These are phyloP conservation scores for Geranium rotundifolium DNA, from an alignment of 345 rosid species.

Conservation along the genomic window DNA sequence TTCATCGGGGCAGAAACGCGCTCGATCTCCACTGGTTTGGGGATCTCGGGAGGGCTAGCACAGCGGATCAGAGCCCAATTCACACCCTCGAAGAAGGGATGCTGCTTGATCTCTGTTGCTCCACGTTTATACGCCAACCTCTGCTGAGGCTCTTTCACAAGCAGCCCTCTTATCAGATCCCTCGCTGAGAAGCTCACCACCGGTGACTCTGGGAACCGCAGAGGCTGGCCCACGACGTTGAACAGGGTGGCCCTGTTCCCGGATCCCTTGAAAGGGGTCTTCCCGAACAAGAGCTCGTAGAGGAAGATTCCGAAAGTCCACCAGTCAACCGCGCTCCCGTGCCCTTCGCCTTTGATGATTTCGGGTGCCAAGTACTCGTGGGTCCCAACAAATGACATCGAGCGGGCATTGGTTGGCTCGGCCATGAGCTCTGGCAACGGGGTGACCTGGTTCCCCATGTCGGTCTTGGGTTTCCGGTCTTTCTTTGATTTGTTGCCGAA, in stretches of 20 bases:
- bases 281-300: constrained; percentile 65
- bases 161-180: constrained; percentile 70
- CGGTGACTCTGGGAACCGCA: constrained; percentile 62
- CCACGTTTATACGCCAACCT: constrained; percentile 72
- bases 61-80: constrained; percentile 82
- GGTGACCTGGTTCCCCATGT: constrained; percentile 48
- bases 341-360: constrained; percentile 79
- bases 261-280: constrained; percentile 79
- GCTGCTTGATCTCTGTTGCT: constrained; percentile 74
- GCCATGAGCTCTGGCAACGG: constrained; percentile 89
- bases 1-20: constrained; percentile 1
- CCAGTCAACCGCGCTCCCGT: constrained; percentile 87
- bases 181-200: constrained; percentile 66
- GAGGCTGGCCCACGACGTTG: constrained; percentile 69
- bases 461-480: constrained; percentile 35
- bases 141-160: constrained; percentile 72
- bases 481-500: constrained; percentile 40
- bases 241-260: constrained; percentile 71
- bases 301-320: constrained; percentile 85
- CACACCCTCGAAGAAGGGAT: constrained; percentile 76
- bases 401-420: constrained; percentile 84
- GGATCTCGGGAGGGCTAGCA: constrained; percentile 72
- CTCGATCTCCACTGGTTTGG: constrained; percentile 57
- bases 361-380: constrained; percentile 85
- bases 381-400: constrained; percentile 87